A percentile compares a stretch with the other conserved stretches of the same genome.
Conservation (phyloP, 2,329 filamentous ascomycete species). For the Beauveria sp. region DNA sequence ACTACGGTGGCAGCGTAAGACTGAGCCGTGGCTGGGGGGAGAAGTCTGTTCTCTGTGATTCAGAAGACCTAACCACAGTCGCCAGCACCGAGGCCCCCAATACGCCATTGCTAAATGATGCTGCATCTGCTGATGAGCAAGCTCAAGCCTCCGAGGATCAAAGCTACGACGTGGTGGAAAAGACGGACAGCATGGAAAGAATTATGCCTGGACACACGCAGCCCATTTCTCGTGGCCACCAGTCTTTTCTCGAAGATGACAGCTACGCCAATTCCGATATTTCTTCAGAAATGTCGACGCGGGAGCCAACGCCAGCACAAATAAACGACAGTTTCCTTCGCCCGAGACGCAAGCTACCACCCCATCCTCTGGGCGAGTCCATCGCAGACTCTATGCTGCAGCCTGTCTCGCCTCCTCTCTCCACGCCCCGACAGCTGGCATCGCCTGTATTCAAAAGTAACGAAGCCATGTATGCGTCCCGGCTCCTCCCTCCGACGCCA, state of each 20-base stretch:
- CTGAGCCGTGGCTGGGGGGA: slow-evolving; percentile 44
- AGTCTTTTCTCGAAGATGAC: slow-evolving; percentile 43
- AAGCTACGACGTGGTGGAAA: slow-evolving; percentile 44
- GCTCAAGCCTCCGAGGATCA: slow-evolving; percentile 3
- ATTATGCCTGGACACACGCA: slow-evolving; percentile 30
- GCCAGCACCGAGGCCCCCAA: slow-evolving; percentile 16
- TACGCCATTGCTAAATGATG: background rate
- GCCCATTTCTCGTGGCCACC: slow-evolving; percentile 23
- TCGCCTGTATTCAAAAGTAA: slow-evolving; percentile 1
- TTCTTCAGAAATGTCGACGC: slow-evolving; percentile 54
- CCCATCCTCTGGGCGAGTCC: slow-evolving; percentile 26
- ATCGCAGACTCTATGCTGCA: slow-evolving; percentile 3
- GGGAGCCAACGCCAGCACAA: slow-evolving; percentile 31
- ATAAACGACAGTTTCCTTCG: background rate
- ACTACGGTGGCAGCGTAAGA: slow-evolving; percentile 38
- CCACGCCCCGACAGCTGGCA: slow-evolving; percentile 6
- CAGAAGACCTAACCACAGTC: slow-evolving; percentile 31
- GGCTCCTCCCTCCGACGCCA: slow-evolving; percentile 42
- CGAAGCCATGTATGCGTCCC: slow-evolving; percentile 16
- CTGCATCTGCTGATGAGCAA: slow-evolving; percentile 9
- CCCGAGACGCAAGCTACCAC: slow-evolving; percentile 22
- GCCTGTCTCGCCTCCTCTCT: slow-evolving; percentile 7
- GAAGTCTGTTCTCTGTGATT: slow-evolving; percentile 44
- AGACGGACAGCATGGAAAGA: slow-evolving; percentile 43
- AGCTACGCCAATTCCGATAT: slow-evolving; percentile 49